A percentile compares a stretch with the other conserved stretches of the same genome.
These are phyloP conservation scores for Helicostylum pulchrum DNA, from an alignment of 192 early-diverging fungal species.

Conservation along the genomic window DNA sequence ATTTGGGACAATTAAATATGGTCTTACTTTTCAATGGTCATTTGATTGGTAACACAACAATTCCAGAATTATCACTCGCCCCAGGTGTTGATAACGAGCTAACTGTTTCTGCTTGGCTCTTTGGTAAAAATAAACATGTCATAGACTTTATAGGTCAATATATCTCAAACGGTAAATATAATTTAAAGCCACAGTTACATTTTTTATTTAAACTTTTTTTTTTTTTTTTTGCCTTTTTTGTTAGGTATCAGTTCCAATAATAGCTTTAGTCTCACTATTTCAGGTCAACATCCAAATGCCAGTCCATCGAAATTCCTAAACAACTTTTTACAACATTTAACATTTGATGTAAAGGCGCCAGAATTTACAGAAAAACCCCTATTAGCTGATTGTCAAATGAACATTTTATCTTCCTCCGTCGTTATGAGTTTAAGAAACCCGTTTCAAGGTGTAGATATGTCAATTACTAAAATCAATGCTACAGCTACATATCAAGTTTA, in stretches of 20 bases:
- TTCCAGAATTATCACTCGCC: conserved; percentile 12
- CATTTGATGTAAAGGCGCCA: conserved; percentile 25
- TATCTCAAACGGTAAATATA: conserved; percentile 18
- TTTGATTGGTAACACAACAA: conserved; percentile 28
- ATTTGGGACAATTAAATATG: conserved; percentile 28
- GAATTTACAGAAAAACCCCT: conserved; percentile 13
- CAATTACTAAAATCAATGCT: conserved; percentile 26
- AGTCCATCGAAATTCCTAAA: conserved; percentile 20
- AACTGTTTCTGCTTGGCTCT: conserved; percentile 11
- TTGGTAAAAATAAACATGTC: conserved; percentile 3
- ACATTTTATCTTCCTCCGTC: conserved; percentile 34
- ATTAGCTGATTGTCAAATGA: conserved; percentile 26
- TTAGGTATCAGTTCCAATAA: conserved; percentile 5
- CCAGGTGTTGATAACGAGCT: conserved; percentile 22
- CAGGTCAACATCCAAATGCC: conserved; percentile 29
- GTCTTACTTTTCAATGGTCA: conserved; percentile 18
- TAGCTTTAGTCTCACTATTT: conserved; percentile 21
- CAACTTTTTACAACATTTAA: conserved; percentile 8
- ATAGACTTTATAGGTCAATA: conserved; percentile 24
- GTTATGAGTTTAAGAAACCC: conserved; percentile 30
- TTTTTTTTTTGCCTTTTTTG: background rate
- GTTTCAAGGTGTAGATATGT: conserved; percentile 23
- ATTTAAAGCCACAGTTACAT: background rate
- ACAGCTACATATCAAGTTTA: conserved; percentile 22
- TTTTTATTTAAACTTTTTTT: background rate